phyloP scores from a whole-genome alignment of 2,329 filamentous ascomycete genomes.

The Apiospora hydei region DNA sequence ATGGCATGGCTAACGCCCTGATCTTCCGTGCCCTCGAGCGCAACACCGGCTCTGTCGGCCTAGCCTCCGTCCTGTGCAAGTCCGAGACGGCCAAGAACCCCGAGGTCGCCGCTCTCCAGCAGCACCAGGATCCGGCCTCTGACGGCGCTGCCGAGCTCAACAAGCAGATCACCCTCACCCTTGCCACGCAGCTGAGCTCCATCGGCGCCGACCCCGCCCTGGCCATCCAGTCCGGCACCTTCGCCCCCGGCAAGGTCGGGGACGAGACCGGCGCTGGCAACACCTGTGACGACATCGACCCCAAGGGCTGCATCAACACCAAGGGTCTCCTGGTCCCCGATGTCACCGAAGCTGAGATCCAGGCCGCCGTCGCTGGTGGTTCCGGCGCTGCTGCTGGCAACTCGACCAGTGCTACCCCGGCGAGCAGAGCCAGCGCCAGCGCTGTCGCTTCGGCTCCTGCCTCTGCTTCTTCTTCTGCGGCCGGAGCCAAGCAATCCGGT shows the following conservation, averaged over 20 bases:
- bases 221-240: constrained; percentile 69
- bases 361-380: constrained; percentile 51
- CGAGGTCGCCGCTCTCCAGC: constrained; percentile 68
- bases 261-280: constrained; percentile 56
- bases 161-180: constrained; percentile 65
- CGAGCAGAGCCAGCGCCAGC: neutral
- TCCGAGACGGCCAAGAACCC: constrained; percentile 64
- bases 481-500: constrained; percentile 23
- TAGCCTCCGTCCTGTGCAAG: constrained; percentile 63
- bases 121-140: constrained; percentile 74
- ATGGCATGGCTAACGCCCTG: constrained; percentile 61
- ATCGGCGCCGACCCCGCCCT: constrained; percentile 69
- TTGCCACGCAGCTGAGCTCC: constrained; percentile 65
- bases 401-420: neutral
- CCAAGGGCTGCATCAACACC: constrained; percentile 63
- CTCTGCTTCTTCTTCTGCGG: constrained; percentile 29
- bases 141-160: constrained; percentile 62
- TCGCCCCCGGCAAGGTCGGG: constrained; percentile 64
- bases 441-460: constrained; percentile 24
- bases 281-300: constrained; percentile 58
- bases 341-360: constrained; percentile 60
- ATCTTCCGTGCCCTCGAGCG: constrained; percentile 66
- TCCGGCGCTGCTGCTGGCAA: constrained; percentile 27
- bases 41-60: constrained; percentile 65
- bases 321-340: constrained; percentile 62